Base-by-base conservation (phyloP, 179 eudicot genomes). In the Sideroxylon spinosum region DNA sequence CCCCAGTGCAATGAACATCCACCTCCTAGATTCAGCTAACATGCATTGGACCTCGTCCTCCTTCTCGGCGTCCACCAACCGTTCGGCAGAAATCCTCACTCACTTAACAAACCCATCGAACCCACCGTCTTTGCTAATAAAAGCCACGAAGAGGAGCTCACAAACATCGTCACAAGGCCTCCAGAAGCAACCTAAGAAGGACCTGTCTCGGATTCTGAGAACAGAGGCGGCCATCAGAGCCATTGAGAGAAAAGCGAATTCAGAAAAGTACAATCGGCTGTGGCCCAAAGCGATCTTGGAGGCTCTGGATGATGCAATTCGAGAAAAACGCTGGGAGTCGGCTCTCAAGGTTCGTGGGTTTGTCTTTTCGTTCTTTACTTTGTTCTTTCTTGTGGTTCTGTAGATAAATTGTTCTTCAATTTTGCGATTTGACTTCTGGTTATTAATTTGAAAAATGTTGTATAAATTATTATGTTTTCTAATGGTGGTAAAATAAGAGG, bases 211-310 rank as follows among this genome's bases (percentile, higher is more conserved):
- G 79, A 91, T 93, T 7, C 74, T 95, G 52, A 85, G 98, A 84
- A 88, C 95, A 0, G 93, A 91, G 74, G 91, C 98, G 6, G 95
- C 98, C 63, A 85, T 93, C 73, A 77, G 83, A 82, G 88, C 82
- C 59, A 84, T 95, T 61, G 91, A 88, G 79, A 84, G 83, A 59
- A 95, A 95, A 86, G 87, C 95, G 0, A 84, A 83, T 56, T 90
- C 92, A 3, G 79, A 72, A 2, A 93, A 93, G 87, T 86, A 90
- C 82, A 86, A 74, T 12, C 85, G 78, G 73, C 87, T 95, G 57
- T 93, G 86, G 89, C 97, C 98, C 0, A 95, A 95, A 82, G 88
- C 95, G 46, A 89, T 95, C 76, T 81, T 95, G 81, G 98, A 95
- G 71, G 92, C 98, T 70, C 78, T 95, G 46, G 86, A 88, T 55